Base-by-base conservation (phyloP, 352 stramenopile species). In the Globisporangium irregulare region DNA sequence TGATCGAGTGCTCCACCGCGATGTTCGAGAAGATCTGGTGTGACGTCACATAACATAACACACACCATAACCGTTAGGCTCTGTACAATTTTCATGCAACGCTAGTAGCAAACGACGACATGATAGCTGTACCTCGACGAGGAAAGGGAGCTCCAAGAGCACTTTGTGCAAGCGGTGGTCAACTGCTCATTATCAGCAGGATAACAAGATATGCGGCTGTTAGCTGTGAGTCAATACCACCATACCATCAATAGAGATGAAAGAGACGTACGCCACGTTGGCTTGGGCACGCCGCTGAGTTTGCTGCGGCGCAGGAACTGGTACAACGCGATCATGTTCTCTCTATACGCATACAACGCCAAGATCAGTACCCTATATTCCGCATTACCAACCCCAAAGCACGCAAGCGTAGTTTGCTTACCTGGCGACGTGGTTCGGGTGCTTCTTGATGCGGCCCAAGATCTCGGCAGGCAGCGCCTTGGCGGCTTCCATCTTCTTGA, bases 311-410 rank as follows among this genome's bases (percentile, higher is more conserved):
- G 84, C 20, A 94, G 66, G 62, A 81, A 93, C 67, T 91, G 84
- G 67, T 95, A 94, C 62, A 94, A 36, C 25, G 88, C 86, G 63
- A 95, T 81, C 77, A 95, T 90, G 66, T 94, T 92, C 66, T 94
- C 86, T 15, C 88, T 70, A 46, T 68, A 25, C 1, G 55, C 27
- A 57, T 22, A 24, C 56, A 48, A 32, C 29, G 4, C 32, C 64
- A 18, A 27, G 34, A n/a, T 55, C 25, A 67, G 62, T 43, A 43
- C 12, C 10, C 36, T 4, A 43, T 43, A 12, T 43, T 18, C 36
- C 36, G 8, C 36, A 43, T 43, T 43, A 12, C 10, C 38, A 15
- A 20, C 46, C 29, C 22, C 14, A 3, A 46, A 8, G 6, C 41
- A 46, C 41, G 36, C 15, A 22, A 18, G 36, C 10, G 12, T 1